A percentile compares a stretch with the other conserved stretches of the same genome.
Conservation (phyloP, 495 filamentous ascomycete genomes). For the Bathelium albidoporum region DNA sequence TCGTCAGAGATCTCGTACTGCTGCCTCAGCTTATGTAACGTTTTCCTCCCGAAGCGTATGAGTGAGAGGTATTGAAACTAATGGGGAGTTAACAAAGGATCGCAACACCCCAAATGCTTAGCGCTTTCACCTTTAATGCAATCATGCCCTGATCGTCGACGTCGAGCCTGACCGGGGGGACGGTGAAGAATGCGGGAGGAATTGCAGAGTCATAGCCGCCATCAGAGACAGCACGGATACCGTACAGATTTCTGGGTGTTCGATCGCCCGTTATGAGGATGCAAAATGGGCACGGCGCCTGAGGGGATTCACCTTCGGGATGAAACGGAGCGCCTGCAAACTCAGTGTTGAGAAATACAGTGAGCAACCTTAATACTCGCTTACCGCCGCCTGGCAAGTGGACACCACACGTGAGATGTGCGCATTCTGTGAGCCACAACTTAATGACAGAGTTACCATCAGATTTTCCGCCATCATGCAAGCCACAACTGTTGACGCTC, state of each 20-base stretch:
- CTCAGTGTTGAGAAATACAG: too few relatives aligned
- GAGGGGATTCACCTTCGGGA: slow-evolving; percentile 26
- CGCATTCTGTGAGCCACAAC: slow-evolving; percentile 36
- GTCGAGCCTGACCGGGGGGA: slow-evolving; percentile 30
- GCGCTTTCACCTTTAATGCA: slow-evolving; percentile 27
- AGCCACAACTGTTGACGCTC: slow-evolving; percentile 21
- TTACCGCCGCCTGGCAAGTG: slow-evolving; percentile 37
- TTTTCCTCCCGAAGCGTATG: slow-evolving; percentile 20
- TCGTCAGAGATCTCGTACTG: slow-evolving; percentile 12
- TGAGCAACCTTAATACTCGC: slow-evolving; percentile 5
- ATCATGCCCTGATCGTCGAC: slow-evolving; percentile 23
- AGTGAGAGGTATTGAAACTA: slow-evolving; percentile 38
- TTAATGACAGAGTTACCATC: slow-evolving; percentile 27
- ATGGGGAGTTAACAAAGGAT: not conserved
- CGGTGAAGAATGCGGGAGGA: slow-evolving; percentile 28
- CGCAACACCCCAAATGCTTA: not conserved
- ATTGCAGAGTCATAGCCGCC: slow-evolving; percentile 34
- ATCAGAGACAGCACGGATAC: slow-evolving; percentile 27
- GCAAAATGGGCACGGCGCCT: slow-evolving; percentile 36
- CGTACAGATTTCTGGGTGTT: slow-evolving; percentile 29
- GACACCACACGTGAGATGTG: slow-evolving; percentile 35
- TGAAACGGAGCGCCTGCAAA: slow-evolving; percentile 34
- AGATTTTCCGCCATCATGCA: slow-evolving; percentile 25
- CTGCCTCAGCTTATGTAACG: slow-evolving; percentile 10
- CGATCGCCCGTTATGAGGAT: slow-evolving; percentile 24